Percentiles rank a stretch among this genome's conserved stretches.
phyloP scores from a whole-genome alignment of 2,329 filamentous ascomycete species.

The Gnomoniopsis smithogilvyi region DNA sequence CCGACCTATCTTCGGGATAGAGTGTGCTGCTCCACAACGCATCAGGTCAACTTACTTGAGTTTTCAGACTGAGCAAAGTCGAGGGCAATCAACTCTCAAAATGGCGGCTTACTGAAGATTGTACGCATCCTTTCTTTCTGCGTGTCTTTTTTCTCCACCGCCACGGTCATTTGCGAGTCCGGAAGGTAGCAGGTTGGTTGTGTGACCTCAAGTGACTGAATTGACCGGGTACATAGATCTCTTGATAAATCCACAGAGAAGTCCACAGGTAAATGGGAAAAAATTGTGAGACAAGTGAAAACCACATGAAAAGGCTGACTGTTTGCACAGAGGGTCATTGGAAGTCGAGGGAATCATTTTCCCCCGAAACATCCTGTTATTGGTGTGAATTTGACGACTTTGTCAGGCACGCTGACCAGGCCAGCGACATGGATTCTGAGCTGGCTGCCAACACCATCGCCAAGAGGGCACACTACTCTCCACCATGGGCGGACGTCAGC shows the following conservation, averaged over 20 bases:
- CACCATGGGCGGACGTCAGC: conserved; percentile 93
- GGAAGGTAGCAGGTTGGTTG: background rate
- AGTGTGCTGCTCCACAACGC: background rate
- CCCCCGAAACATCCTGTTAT: background rate
- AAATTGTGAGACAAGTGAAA: background rate
- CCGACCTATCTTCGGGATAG: background rate
- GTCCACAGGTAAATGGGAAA: background rate
- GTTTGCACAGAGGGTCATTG: background rate
- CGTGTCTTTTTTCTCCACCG: background rate
- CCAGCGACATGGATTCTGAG: conserved; percentile 19
- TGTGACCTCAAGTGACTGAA: background rate
- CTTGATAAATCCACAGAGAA: background rate
- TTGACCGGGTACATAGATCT: background rate
- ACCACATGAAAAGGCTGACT: background rate
- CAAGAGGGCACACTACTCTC: conserved; percentile 73
- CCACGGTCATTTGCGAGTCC: background rate
- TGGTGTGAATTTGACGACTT: too few species aligned
- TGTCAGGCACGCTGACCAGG: background rate
- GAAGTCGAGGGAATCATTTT: background rate
- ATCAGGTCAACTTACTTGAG: background rate
- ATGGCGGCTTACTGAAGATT: background rate
- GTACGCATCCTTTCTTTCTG: background rate
- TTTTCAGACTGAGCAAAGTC: background rate
- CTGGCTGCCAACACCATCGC: conserved; percentile 40
- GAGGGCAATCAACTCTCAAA: background rate